Evolutionary conservation across 108 stramenopile species (phyloP), one percentile per base, ranked within the genome.

Genomic region (Cyclotella sp.): DNA sequence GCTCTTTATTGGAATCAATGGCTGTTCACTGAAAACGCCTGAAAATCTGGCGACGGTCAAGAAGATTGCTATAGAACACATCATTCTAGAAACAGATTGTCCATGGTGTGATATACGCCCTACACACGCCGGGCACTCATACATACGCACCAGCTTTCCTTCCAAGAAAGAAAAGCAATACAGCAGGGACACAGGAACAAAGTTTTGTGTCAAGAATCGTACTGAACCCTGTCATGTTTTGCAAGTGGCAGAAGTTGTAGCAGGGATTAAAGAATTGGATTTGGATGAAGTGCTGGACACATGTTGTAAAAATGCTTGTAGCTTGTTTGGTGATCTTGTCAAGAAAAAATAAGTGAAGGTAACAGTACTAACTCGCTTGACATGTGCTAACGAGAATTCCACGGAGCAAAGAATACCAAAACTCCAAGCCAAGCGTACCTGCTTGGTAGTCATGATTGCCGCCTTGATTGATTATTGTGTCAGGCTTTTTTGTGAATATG

Each of bases 61-160:
- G 53, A 60, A 77, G 30, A 63, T 99, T 27, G 97, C 97, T n/a
- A 57, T 96, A 63, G 87, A 97, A 29, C 70, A 66, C 18, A 70
- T 98, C 26, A 76, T 99, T 68, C 77, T 98, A 63, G 98, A 99
- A 84, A 99, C 98, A n/a, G 98, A 99, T 77, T 92, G 94, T 62
- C 98, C 98, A 5, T 99, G 96, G 91, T 97, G 97, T 75, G 91
- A 86, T 57, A 85, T 97, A 27, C 85, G 90, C 34, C 66, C 72
- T 7, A 92, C 93, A 9, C 97, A 97, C 77, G 92, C 95, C 13
- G 87, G 95, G 10, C 85, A 49, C 49, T 18, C 83, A 18, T 83
- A 83, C 67, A 76, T 97, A 19, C 53, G 75, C 46, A 96, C 94
- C 1, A 82, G 59, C 11, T 95, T 90, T 70, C 83, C 82, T 12